Evolutionary conservation across 352 stramenopile species (phyloP).

Genomic region (Globisporangium recalcitrans): DNA sequence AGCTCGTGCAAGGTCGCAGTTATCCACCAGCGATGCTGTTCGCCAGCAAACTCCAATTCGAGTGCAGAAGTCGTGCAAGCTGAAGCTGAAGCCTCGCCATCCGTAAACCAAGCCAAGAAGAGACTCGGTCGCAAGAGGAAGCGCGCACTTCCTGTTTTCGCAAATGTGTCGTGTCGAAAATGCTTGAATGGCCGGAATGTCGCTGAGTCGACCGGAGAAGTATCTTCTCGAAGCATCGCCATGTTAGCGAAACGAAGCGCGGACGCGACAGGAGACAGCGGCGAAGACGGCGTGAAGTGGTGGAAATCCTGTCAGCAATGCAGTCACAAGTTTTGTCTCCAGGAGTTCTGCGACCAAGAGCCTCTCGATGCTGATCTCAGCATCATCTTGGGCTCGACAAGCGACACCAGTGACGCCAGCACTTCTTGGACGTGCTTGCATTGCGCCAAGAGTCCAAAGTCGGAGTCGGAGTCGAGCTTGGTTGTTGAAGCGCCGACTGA

Average conservation of each 20-base stretch:
- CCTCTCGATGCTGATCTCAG: constrained; percentile 23
- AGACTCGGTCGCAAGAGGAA: constrained; percentile 5
- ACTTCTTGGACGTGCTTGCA: constrained; percentile 7
- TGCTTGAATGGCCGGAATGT: neutral
- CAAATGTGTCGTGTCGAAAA: neutral
- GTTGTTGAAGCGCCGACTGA: neutral
- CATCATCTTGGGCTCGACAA: constrained; percentile 10
- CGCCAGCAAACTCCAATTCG: constrained; percentile 1
- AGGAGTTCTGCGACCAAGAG: constrained; percentile 36
- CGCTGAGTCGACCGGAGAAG: neutral
- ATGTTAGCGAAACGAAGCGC: constrained; percentile 3
- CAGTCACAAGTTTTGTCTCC: constrained; percentile 29
- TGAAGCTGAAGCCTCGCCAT: neutral
- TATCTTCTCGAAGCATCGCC: constrained; percentile 2
- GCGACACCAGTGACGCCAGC: neutral
- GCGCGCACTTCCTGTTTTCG: neutral
- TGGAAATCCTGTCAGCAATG: constrained; percentile 28
- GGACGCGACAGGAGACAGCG: neutral
- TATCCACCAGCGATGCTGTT: constrained; percentile 35
- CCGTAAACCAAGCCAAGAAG: neutral
- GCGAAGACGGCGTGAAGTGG: constrained; percentile 18
- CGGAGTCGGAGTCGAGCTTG: neutral
- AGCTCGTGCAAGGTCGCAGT: constrained; percentile 22
- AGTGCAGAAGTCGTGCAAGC: constrained; percentile 13
- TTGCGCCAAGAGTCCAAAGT: neutral